Evolutionary conservation across 2,329 filamentous ascomycete species (phyloP).

Genomic region (Xylariaceae sp.): DNA sequence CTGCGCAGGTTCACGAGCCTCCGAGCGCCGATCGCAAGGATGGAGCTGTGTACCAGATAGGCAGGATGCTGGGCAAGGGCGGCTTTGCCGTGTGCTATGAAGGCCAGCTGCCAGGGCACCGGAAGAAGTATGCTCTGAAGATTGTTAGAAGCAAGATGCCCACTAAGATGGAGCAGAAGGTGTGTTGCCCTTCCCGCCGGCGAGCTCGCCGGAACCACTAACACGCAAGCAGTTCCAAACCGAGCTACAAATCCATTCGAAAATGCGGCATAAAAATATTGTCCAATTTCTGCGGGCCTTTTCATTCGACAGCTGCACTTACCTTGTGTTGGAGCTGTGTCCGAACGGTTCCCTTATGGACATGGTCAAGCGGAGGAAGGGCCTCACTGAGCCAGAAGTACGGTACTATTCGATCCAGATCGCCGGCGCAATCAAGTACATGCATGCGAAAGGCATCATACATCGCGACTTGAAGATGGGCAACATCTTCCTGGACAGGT

Average conservation of each 20-base stretch:
- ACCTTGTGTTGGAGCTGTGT: constrained; percentile 89
- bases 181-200: constrained; percentile 31
- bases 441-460: constrained; percentile 92
- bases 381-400: constrained; percentile 88
- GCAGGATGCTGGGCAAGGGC: constrained; percentile 70
- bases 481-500: constrained; percentile 87
- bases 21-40: constrained; percentile 63
- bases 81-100: constrained; percentile 80
- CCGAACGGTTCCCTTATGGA: constrained; percentile 96
- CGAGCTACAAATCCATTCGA: constrained; percentile 96
- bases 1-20: constrained; percentile 54
- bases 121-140: constrained; percentile 68
- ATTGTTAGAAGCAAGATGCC: constrained; percentile 82
- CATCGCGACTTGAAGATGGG: constrained; percentile 97
- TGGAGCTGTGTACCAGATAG: constrained; percentile 68
- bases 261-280: constrained; percentile 92
- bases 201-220: constrained; percentile 2
- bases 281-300: constrained; percentile 95
- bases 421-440: constrained; percentile 94
- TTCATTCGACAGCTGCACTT: constrained; percentile 81
- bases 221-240: constrained; percentile 51
- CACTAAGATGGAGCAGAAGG: constrained; percentile 78
- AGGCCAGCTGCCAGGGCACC: constrained; percentile 60
- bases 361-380: constrained; percentile 89
- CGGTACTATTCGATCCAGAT: constrained; percentile 92